Evolutionary conservation across 805 yeast species (phyloP), one percentile per base, ranked within the genome.

Genomic region (Yarrowia yakushimensis): DNA sequence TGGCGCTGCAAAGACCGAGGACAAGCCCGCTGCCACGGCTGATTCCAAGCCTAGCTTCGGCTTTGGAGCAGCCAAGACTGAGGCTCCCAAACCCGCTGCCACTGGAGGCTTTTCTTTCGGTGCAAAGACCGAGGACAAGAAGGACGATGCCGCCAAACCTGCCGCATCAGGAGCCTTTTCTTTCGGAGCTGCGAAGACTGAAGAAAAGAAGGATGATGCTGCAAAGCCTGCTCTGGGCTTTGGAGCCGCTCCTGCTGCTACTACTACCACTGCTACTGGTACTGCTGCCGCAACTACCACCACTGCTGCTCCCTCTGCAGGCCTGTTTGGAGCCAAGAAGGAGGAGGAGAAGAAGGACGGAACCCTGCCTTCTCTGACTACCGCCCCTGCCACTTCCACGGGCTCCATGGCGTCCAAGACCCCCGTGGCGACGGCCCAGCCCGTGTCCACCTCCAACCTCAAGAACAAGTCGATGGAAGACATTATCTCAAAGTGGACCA

Each of bases 381-480:
- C 63, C 15, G 36, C 63, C 13, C 52, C 65, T 23, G 57, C 55
- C 25, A 4, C 30, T 0, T 48, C 46, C 13, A 17, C 62, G 4
- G 45, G 39, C 9, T 4, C 62, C n/a, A 33, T 50, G 41, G 67
- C 55, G 1, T 23, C 68, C n/a, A 63, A 64, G 18, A 63, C 69
- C 50, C 60, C 65, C 25, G 67, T 67, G 62, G 66, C 64, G 25
- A 68, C 68, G 39, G 66, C 90, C 4, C 80, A 85, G 63, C 87
- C 88, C 31, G 81, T 90, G 3, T 84, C 69, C 4, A 72, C 76
- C 4, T 71, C 76, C 15, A 71, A 96, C 4, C 81, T 94, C 36
- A 91, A 89, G 69, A 94, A 94, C 75, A 90, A 90, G 73, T 90
- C 97, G 1, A 78, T 94, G 70, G 98, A 94, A 70, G 98, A 94